Percentiles rank a stretch among this genome's conserved stretches.
phyloP scores from a whole-genome alignment of 768 basidiomycete species.

The Mycena leptocephala region DNA sequence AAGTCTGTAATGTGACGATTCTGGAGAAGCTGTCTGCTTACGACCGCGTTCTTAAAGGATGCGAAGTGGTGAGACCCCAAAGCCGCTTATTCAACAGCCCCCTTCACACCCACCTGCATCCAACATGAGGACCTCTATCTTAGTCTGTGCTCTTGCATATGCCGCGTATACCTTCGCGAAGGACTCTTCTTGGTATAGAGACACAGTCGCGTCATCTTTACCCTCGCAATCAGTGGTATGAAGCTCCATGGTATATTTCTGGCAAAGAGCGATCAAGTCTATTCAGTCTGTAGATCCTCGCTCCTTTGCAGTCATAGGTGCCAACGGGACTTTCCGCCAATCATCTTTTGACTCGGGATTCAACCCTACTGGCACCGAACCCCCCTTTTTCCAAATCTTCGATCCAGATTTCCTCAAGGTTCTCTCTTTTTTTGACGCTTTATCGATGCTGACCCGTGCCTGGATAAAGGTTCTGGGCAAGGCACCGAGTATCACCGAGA shows the following conservation, averaged over 20 bases:
- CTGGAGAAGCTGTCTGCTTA: constrained; percentile 2
- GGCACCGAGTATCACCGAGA: constrained; percentile 69
- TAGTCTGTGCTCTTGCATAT: constrained; percentile 34
- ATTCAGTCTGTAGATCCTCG: constrained; percentile 66
- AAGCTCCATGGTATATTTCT: background rate
- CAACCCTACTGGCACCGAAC: constrained; percentile 74
- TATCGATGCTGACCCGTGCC: background rate
- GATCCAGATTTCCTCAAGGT: constrained; percentile 70
- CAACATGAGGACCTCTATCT: constrained; percentile 26
- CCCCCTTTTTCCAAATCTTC: constrained; percentile 54
- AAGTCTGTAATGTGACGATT: constrained; percentile 33
- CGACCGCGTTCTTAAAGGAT: constrained; percentile 29
- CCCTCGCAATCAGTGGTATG: constrained; percentile 48
- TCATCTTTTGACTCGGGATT: constrained; percentile 60
- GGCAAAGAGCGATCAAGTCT: background rate
- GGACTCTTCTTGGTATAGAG: constrained; percentile 28
- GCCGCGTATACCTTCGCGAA: constrained; percentile 26
- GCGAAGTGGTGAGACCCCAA: constrained; percentile 14
- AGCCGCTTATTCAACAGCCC: constrained; percentile 2
- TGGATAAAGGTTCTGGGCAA: constrained; percentile 64
- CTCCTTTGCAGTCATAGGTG: constrained; percentile 67
- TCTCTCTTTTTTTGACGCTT: constrained; percentile 43
- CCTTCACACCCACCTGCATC: constrained; percentile 2
- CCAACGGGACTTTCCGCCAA: constrained; percentile 58
- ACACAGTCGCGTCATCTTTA: constrained; percentile 20